Conservation (phyloP, 2,329 filamentous ascomycete species). For the Plenodomus biglobosus region DNA sequence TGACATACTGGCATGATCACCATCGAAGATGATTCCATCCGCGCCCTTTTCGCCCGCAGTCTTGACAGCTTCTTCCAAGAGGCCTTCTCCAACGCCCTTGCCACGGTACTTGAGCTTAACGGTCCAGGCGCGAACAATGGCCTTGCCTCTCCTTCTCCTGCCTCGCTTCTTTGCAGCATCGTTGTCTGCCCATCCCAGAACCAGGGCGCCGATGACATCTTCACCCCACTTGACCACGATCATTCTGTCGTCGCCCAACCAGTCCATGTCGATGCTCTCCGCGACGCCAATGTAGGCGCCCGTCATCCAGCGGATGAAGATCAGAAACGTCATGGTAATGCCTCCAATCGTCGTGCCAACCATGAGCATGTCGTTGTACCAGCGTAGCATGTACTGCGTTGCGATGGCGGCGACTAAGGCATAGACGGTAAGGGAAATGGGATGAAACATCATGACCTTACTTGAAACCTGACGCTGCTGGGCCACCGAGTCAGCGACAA, state of each 20-base stretch:
- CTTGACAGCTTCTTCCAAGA: slow-evolving; percentile 73
- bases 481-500: slow-evolving; percentile 79
- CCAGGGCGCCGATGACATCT: slow-evolving; percentile 69
- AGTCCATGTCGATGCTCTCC: slow-evolving; percentile 62
- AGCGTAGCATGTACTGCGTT: slow-evolving; percentile 45
- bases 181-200: slow-evolving; percentile 64
- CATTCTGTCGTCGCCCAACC: slow-evolving; percentile 55
- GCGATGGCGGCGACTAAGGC: slow-evolving; percentile 46
- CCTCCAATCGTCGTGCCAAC: slow-evolving; percentile 62
- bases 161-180: slow-evolving; percentile 49
- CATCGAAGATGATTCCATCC: slow-evolving; percentile 70
- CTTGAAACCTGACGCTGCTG: slow-evolving; percentile 75
- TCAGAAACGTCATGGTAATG: slow-evolving; percentile 64
- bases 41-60: slow-evolving; percentile 69
- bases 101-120: slow-evolving; percentile 68
- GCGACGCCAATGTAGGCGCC: slow-evolving; percentile 65
- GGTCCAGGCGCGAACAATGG: slow-evolving; percentile 80
- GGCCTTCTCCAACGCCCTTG: slow-evolving; percentile 69
- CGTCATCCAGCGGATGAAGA: slow-evolving; percentile 62
- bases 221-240: slow-evolving; percentile 68
- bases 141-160: slow-evolving; percentile 61
- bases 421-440: slow-evolving; percentile 42
- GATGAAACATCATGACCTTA: slow-evolving; percentile 53
- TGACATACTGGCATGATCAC: slow-evolving; percentile 72
- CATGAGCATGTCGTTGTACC: slow-evolving; percentile 55